Percentiles rank a stretch among this genome's conserved stretches.
phyloP scores from a whole-genome alignment of 108 stramenopile species.

The Pseudonitzschia delicatissima region DNA sequence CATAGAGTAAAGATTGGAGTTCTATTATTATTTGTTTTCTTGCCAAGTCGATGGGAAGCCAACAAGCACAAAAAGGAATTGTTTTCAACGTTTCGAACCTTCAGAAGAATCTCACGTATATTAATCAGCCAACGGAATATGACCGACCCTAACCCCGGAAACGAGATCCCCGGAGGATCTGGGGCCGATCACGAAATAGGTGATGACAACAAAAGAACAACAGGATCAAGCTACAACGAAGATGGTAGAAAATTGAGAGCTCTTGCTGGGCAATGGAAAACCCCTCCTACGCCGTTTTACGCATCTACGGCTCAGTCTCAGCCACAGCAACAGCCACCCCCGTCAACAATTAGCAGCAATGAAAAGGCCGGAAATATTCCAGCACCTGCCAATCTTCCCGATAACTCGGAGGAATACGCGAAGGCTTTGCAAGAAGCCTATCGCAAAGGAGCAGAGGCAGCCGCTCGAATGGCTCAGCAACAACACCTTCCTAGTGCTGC shows the following conservation, averaged over 20 bases:
- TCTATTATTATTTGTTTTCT: no score
- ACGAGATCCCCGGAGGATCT: no score
- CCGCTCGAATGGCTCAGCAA: conserved; percentile 30
- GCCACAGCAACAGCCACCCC: not conserved
- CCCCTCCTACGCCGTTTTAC: conserved; percentile 75
- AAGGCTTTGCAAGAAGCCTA: conserved; percentile 85
- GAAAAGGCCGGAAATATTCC: conserved; percentile 1
- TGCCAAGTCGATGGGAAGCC: no score
- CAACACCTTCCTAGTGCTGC: conserved; percentile 33
- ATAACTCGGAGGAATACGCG: conserved; percentile 71
- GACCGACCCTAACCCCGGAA: not conserved
- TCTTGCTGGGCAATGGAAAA: conserved; percentile 83
- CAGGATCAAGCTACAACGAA: not conserved
- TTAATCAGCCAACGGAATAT: conserved; percentile 1
- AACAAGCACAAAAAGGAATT: no score
- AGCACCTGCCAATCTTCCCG: conserved; percentile 38
- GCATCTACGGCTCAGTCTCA: conserved; percentile 11
- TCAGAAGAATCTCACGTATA: not conserved
- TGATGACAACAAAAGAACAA: not conserved
- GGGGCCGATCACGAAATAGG: no score
- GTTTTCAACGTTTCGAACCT: no score
- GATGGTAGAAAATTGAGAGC: conserved; percentile 64
- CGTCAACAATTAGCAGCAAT: not conserved
- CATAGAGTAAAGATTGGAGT: no score
- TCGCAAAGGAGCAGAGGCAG: conserved; percentile 69